phyloP scores from a whole-genome alignment of 1,139 yeast genomes.

The Suhomyces taliae region DNA sequence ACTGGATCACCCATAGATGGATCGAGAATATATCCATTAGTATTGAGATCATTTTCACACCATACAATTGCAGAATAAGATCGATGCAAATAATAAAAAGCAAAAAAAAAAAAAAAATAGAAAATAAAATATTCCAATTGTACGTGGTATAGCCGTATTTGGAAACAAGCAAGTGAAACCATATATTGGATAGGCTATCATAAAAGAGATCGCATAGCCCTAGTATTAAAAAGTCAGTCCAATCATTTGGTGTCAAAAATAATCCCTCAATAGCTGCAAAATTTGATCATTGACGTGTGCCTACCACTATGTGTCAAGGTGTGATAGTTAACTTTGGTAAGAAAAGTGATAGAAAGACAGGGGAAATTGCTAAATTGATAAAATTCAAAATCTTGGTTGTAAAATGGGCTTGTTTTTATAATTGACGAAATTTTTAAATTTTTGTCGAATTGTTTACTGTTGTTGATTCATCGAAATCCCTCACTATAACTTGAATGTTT shows the following conservation, averaged over 20 bases:
- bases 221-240: neutral
- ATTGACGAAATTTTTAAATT: too few relatives aligned
- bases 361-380: neutral
- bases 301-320: neutral
- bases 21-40: neutral
- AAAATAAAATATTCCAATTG: neutral
- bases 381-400: neutral
- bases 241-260: neutral
- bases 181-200: neutral
- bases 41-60: neutral
- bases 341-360: neutral
- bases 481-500: neutral
- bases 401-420: neutral
- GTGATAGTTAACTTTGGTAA: neutral
- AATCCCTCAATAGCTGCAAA: constrained; percentile 9
- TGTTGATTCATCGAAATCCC: neutral
- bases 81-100: neutral
- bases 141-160: neutral
- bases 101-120: too few relatives aligned
- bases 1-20: neutral
- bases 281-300: neutral
- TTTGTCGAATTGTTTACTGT: too few relatives aligned
- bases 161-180: neutral
- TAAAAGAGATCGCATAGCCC: neutral
- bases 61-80: neutral